Evolutionary conservation across 208 protist species (phyloP).

Genomic region (Trypanosoma boissoni): DNA sequence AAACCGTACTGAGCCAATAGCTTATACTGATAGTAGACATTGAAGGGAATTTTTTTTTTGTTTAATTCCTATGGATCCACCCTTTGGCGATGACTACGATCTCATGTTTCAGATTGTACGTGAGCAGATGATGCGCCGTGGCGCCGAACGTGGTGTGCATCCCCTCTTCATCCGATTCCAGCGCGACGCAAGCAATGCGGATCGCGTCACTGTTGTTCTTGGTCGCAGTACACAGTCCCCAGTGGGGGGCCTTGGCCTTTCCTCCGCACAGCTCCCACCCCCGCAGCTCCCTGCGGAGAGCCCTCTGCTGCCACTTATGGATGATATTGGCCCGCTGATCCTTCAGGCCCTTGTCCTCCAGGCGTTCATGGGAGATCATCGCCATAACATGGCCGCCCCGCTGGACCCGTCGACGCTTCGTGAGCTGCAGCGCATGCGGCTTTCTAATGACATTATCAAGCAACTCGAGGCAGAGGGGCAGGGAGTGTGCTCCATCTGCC

Average conservation of each 20-base stretch:
- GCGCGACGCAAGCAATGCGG: constrained; percentile 7
- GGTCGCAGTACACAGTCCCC: constrained; percentile 1
- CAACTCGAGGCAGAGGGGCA: constrained; percentile 18
- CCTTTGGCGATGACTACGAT: constrained; percentile 19
- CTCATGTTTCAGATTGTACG: constrained; percentile 21
- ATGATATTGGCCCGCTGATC: constrained; percentile 15
- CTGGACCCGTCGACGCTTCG: constrained; percentile 15
- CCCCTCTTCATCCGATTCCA: constrained; percentile 13
- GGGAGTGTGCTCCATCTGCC: constrained; percentile 34
- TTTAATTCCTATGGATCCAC: no score
- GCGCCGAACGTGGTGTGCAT: background rate
- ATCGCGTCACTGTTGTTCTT: constrained; percentile 25
- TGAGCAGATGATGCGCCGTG: constrained; percentile 11
- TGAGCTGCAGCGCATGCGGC: constrained; percentile 10
- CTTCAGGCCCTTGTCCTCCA: constrained; percentile 23
- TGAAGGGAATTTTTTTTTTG: no score
- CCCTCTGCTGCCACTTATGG: constrained; percentile 14
- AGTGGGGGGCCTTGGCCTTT: no score
- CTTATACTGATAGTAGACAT: no score
- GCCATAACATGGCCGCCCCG: constrained; percentile 21
- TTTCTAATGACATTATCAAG: constrained; percentile 7
- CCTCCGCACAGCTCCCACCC: no score
- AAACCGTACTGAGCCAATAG: no score
- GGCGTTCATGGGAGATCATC: constrained; percentile 20
- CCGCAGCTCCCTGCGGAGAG: no score